Conservation (phyloP, 2,329 filamentous ascomycete species). For the Mariannaea elegans region DNA sequence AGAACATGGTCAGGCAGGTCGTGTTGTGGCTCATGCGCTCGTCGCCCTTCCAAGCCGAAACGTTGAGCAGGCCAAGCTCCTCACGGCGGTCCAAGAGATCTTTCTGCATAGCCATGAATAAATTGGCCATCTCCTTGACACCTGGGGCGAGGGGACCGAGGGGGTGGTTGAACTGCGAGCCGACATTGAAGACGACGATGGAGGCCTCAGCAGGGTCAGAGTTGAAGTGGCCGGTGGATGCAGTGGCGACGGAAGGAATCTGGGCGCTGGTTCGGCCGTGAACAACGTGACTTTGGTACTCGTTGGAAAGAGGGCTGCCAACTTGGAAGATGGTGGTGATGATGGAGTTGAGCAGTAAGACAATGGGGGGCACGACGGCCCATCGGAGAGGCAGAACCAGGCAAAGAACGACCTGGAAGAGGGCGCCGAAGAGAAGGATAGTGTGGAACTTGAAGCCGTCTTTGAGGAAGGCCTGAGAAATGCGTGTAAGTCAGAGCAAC, state of each 20-base stretch:
- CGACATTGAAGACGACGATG: conserved; percentile 56
- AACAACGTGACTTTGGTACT: conserved; percentile 39
- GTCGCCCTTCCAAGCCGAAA: conserved; percentile 51
- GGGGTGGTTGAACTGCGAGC: conserved; percentile 57
- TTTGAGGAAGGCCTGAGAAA: conserved; percentile 36
- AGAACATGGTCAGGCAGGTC: conserved; percentile 59
- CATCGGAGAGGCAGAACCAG: conserved; percentile 46
- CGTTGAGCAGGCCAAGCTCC: conserved; percentile 57
- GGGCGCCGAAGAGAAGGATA: conserved; percentile 45
- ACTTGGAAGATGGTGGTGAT: conserved; percentile 43
- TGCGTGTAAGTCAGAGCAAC: neutral
- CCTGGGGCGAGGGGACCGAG: conserved; percentile 58
- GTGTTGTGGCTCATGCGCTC: conserved; percentile 52
- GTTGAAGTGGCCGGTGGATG: conserved; percentile 40
- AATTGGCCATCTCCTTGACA: conserved; percentile 47
- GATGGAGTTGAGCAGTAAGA: conserved; percentile 43
- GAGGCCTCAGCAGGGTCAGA: conserved; percentile 38
- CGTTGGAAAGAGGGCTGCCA: conserved; percentile 27
- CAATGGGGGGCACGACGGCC: conserved; percentile 45
- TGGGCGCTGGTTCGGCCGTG: conserved; percentile 47
- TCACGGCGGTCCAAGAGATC: conserved; percentile 48
- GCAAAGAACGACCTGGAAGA: conserved; percentile 46
- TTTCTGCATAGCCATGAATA: conserved; percentile 50
- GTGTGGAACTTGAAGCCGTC: conserved; percentile 46
- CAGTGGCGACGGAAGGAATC: conserved; percentile 38